A percentile compares a stretch with the other conserved stretches of the same genome.
These are phyloP conservation scores for Schizothecium vesticola DNA, from an alignment of 495 filamentous ascomycete genomes.

Conservation along the genomic window DNA sequence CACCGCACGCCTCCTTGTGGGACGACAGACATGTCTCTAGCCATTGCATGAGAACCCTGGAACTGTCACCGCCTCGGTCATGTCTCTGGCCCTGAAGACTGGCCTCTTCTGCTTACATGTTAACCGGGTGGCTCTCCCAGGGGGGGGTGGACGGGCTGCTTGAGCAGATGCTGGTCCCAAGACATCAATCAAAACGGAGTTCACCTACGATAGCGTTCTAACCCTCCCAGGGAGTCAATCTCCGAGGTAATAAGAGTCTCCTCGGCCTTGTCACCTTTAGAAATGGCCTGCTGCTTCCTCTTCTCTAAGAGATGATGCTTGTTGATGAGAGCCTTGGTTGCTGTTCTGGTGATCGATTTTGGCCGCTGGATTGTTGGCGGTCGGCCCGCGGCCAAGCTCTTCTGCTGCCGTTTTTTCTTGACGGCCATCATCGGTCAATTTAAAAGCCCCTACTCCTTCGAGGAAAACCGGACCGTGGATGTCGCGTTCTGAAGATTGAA, in stretches of 20 bases:
- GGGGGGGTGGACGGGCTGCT: too few relatives aligned
- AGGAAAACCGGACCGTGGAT: background rate
- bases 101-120: slow-evolving; percentile 51
- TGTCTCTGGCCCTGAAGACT: slow-evolving; percentile 81
- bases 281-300: slow-evolving; percentile 59
- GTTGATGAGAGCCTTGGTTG: slow-evolving; percentile 75
- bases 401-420: slow-evolving; percentile 35
- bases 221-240: slow-evolving; percentile 60
- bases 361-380: slow-evolving; percentile 51
- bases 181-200: background rate
- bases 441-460: background rate
- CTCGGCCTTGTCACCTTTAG: slow-evolving; percentile 53
- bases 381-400: slow-evolving; percentile 61
- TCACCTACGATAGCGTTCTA: slow-evolving; percentile 61
- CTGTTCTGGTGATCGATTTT: slow-evolving; percentile 67
- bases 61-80: slow-evolving; percentile 86
- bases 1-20: slow-evolving; percentile 23
- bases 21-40: slow-evolving; percentile 43
- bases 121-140: background rate
- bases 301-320: slow-evolving; percentile 82
- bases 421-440: slow-evolving; percentile 11
- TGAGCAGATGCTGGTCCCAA: background rate
- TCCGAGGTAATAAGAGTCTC: slow-evolving; percentile 53
- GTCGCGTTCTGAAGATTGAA: background rate
- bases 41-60: slow-evolving; percentile 82